Evolutionary conservation across 1,139 yeast species (phyloP).

Genomic region (Kodamaea sp.): DNA sequence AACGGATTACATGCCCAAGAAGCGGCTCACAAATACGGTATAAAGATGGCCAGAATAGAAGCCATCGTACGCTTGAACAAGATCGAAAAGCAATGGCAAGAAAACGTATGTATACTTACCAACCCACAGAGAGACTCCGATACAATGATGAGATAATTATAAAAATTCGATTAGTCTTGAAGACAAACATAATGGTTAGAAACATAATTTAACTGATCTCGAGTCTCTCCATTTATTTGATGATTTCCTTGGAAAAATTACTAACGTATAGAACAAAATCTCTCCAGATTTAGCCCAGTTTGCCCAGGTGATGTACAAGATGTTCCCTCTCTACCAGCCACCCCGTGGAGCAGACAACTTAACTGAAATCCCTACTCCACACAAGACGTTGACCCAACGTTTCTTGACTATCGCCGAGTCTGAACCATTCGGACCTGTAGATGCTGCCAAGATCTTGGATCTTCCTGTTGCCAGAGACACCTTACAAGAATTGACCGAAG

Average conservation of each 20-base stretch:
- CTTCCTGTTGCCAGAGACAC: constrained; percentile 85
- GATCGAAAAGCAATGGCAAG: constrained; percentile 62
- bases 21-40: constrained; percentile 76
- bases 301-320: constrained; percentile 64
- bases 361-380: constrained; percentile 94
- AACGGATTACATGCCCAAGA: constrained; percentile 64
- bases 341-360: constrained; percentile 59
- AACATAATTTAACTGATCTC: constrained; percentile 28
- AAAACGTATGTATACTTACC: constrained; percentile 59
- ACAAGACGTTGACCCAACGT: constrained; percentile 78
- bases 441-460: constrained; percentile 85
- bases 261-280: constrained; percentile 47
- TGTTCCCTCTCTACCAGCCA: constrained; percentile 74
- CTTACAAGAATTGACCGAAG: constrained; percentile 62
- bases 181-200: constrained; percentile 65
- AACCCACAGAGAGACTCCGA: not conserved
- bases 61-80: constrained; percentile 71
- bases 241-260: constrained; percentile 14
- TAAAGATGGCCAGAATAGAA: constrained; percentile 83
- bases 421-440: constrained; percentile 96
- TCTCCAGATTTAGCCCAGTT: constrained; percentile 54
- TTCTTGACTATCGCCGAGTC: constrained; percentile 90
- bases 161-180: constrained; percentile 77
- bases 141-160: constrained; percentile 47
- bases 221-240: constrained; percentile 2